These are phyloP conservation scores for Yarrowia galli DNA, from an alignment of 1,139 yeast genomes.

Conservation along the genomic window DNA sequence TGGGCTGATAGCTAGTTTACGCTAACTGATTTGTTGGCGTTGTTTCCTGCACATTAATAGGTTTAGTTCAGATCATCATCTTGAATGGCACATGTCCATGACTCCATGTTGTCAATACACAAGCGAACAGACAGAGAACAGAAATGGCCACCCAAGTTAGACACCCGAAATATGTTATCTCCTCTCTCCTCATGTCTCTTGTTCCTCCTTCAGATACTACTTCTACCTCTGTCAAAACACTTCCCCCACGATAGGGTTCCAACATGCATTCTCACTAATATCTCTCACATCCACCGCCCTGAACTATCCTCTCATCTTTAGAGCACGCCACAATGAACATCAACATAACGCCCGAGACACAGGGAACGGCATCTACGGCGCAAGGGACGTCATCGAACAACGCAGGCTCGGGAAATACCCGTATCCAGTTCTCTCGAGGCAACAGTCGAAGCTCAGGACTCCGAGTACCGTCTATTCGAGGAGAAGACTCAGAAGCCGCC, in stretches of 20 bases:
- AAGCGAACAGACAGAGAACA: too few species aligned
- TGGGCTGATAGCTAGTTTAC: too few species aligned
- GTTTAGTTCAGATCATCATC: too few species aligned
- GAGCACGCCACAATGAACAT: constrained; percentile 2
- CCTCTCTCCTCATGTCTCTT: too few species aligned
- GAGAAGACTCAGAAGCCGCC: constrained; percentile 20
- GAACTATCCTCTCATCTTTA: background rate
- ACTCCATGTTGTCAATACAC: too few species aligned
- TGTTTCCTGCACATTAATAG: too few species aligned
- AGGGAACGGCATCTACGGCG: constrained; percentile 1
- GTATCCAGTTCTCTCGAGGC: constrained; percentile 25
- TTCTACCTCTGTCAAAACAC: background rate
- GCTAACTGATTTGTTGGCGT: too few species aligned
- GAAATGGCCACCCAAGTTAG: background rate
- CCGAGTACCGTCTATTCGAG: constrained; percentile 24
- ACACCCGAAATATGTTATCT: too few species aligned
- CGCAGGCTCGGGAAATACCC: background rate
- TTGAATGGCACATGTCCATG: too few species aligned
- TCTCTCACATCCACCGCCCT: background rate
- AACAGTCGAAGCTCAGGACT: constrained; percentile 32
- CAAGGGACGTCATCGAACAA: background rate
- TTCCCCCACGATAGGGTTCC: background rate
- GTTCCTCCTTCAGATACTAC: too few species aligned
- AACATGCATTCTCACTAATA: background rate
- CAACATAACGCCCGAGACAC: constrained; percentile 14